Evolutionary conservation across 306 rosid genomes (phyloP), one percentile per base, ranked within the genome.

Genomic region (Cucumis hystrix): DNA sequence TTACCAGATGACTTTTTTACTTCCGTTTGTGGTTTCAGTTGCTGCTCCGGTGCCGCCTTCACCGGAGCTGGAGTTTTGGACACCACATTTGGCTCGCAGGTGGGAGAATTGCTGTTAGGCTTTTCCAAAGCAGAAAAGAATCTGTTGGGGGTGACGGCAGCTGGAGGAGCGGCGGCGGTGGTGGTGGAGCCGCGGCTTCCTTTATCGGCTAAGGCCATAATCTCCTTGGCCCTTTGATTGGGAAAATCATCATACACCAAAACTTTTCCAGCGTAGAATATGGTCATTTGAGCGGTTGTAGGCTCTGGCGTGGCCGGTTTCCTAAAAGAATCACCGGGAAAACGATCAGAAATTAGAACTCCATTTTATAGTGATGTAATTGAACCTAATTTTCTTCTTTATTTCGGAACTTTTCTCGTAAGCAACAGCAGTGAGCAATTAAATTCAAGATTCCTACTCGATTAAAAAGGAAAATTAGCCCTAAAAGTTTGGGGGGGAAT

Each of bases 261-360:
- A 78, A 95, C 78, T 79, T 86, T 86, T 12, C 97, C 98, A 37
- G 84, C 85, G 65, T 88, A 95, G 62, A 92, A 88, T 61, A 94
- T 84, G 1, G 95, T 92, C 93, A 94, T 69, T 70, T 83, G 97
- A 1, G 97, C 85, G 39, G 89, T 60, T 16, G 52, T 54, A 39
- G 65, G 78, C 54, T 75, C 79, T 25, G 79, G 56, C 47, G 70
- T 45, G 79, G 79, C 82, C 65, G 82, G 56, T 79, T 76, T 87
- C 64, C 91, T 88, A 52, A 6, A 45, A 69, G 75, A 79, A 78
- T 88, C 41, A 76, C 49, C 52, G 7, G 18, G 20, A 66, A 21
- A 10, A 67, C 6, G 30, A 51, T 23, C 45, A 52, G 17, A 16
- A 30, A 64, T 64, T 4, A 35, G 47, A 51, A 52, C 45, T 30